These are phyloP conservation scores for Conticribra weissflogii DNA, from an alignment of 108 stramenopile genomes.

Conservation along the genomic window DNA sequence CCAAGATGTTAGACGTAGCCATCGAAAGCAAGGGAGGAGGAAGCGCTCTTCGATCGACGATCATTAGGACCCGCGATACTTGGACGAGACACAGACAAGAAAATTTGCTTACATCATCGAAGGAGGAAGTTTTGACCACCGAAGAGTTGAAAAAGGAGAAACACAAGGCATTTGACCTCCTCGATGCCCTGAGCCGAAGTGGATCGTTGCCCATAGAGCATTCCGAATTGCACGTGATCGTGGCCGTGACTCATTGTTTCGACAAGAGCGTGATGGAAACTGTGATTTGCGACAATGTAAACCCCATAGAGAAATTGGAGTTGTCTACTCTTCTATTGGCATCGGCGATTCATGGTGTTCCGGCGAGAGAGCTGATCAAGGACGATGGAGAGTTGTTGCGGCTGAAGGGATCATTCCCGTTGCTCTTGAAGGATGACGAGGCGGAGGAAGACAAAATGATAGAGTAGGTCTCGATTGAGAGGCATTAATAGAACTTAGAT, in stretches of 20 bases:
- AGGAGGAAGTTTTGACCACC: slow-evolving; percentile 21
- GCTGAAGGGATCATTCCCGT: slow-evolving; percentile 25
- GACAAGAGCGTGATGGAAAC: slow-evolving; percentile 77
- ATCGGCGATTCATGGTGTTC: slow-evolving; percentile 62
- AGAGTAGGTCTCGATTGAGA: no score
- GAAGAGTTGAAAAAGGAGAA: slow-evolving; percentile 55
- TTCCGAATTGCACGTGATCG: slow-evolving; percentile 78
- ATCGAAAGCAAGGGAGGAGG: slow-evolving; percentile 59
- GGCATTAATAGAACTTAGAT: no score
- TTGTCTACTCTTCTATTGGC: slow-evolving; percentile 67
- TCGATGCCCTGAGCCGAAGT: slow-evolving; percentile 80
- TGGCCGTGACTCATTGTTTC: slow-evolving; percentile 87
- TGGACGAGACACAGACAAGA: slow-evolving; percentile 64
- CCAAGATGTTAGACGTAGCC: slow-evolving; percentile 61
- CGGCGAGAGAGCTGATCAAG: slow-evolving; percentile 45
- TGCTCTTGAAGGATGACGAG: no score
- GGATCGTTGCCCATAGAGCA: slow-evolving; percentile 72
- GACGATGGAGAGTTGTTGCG: slow-evolving; percentile 38
- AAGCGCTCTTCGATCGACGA: slow-evolving; percentile 66
- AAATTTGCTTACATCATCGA: slow-evolving; percentile 44
- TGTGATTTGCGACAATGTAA: slow-evolving; percentile 79
- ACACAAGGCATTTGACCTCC: slow-evolving; percentile 84
- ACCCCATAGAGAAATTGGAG: slow-evolving; percentile 88
- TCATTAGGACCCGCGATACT: slow-evolving; percentile 49
- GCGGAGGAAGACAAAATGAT: no score